Conservation (phyloP, 257 asterid genomes). For the Solanum sparsipilum region DNA sequence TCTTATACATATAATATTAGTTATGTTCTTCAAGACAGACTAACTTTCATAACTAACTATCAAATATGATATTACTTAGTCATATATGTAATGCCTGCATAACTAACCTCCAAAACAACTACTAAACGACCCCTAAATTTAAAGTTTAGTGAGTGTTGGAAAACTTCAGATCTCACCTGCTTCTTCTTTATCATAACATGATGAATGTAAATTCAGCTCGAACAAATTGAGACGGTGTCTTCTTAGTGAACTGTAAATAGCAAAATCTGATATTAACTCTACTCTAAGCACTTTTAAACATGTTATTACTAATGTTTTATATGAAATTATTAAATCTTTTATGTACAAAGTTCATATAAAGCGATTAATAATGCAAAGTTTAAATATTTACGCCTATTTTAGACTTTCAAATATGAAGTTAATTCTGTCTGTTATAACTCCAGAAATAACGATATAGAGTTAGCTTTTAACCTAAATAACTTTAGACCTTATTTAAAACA, state of each 20-base stretch:
- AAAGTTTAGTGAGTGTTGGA: background rate
- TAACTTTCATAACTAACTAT: background rate
- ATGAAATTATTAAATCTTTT: background rate
- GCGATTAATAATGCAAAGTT: background rate
- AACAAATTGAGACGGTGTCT: too few relatives aligned
- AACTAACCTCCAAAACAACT: too few relatives aligned
- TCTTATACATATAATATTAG: background rate
- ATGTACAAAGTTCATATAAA: background rate
- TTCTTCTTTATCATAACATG: background rate
- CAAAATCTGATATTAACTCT: background rate
- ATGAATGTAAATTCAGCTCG: rapidly evolving
- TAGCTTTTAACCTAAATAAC: background rate
- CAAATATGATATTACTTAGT: background rate
- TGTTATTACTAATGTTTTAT: background rate
- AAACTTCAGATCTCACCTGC: background rate
- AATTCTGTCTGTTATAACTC: rapidly evolving
- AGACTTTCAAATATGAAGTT: background rate
- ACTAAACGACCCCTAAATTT: background rate
- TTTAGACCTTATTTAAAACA: background rate
- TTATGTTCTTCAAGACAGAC: too few relatives aligned
- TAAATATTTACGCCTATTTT: background rate
- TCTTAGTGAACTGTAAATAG: background rate
- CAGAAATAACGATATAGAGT: background rate
- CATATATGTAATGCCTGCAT: too few relatives aligned
- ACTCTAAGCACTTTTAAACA: background rate